phyloP scores from a whole-genome alignment of 164 flowering plant genomes.

The Magnolia changhungtana region DNA sequence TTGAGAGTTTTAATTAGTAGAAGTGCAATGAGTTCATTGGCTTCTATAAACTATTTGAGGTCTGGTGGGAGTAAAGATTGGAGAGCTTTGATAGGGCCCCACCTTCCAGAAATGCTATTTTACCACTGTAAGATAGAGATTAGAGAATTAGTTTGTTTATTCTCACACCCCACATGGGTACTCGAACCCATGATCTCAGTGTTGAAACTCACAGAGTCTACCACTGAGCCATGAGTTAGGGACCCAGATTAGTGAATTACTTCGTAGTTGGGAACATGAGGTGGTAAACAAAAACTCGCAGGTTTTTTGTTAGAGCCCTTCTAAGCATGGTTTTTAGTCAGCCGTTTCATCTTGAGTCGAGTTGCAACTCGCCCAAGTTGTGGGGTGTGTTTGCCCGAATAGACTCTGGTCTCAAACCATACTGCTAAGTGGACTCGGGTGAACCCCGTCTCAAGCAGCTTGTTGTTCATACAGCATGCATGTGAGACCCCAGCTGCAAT shows the following conservation, averaged over 20 bases:
- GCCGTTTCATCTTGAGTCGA: background rate
- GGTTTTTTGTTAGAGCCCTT: background rate
- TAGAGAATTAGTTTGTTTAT: no score
- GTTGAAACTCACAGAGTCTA: no score
- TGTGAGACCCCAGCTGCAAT: no score
- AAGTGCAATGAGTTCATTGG: background rate
- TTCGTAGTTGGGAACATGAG: background rate
- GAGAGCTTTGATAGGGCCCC: background rate
- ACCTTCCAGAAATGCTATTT: conserved; percentile 2
- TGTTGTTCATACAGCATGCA: no score
- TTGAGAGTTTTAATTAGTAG: background rate
- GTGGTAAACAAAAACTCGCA: background rate
- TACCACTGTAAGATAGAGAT: background rate
- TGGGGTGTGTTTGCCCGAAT: background rate
- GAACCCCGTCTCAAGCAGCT: no score
- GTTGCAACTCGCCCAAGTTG: no score
- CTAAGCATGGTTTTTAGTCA: background rate
- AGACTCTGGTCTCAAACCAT: background rate
- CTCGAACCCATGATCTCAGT: no score
- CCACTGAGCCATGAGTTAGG: no score
- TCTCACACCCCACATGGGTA: no score
- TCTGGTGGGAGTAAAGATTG: background rate
- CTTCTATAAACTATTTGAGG: background rate
- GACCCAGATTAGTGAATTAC: background rate
- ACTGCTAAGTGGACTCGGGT: no score